phyloP scores from a whole-genome alignment of 768 basidiomycete species.

The Trametopsis cervina region DNA sequence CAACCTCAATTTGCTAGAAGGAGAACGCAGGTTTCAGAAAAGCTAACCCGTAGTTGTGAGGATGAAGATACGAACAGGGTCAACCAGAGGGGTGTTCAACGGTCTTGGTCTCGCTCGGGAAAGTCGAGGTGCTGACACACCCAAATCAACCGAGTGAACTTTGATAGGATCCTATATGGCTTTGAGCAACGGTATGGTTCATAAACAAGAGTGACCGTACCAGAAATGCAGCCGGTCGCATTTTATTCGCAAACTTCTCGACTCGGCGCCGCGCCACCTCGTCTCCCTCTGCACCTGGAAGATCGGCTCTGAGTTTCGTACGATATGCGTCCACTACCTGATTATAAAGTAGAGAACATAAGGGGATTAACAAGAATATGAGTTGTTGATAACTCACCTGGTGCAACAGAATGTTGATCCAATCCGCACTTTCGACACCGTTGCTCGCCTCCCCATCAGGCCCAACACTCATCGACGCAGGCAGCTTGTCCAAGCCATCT shows the following conservation, averaged over 20 bases:
- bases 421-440: slow-evolving; percentile 69
- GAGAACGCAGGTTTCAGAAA: slow-evolving; percentile 11
- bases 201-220: slow-evolving; percentile 32
- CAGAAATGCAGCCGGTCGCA: slow-evolving; percentile 62
- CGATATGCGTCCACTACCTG: slow-evolving; percentile 71
- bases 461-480: background rate
- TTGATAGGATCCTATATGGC: slow-evolving; percentile 69
- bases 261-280: slow-evolving; percentile 76
- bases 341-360: background rate
- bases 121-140: slow-evolving; percentile 70
- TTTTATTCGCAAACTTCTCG: slow-evolving; percentile 75
- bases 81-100: slow-evolving; percentile 17
- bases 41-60: too few relatives aligned
- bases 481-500: background rate
- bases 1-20: slow-evolving; percentile 78
- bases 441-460: slow-evolving; percentile 5
- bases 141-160: slow-evolving; percentile 80
- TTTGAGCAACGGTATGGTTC: slow-evolving; percentile 5
- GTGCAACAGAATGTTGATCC: slow-evolving; percentile 82
- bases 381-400: slow-evolving; percentile 53
- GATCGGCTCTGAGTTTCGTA: slow-evolving; percentile 65
- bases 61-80: slow-evolving; percentile 13
- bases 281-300: slow-evolving; percentile 68
- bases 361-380: background rate
- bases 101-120: slow-evolving; percentile 57